phyloP scores from a whole-genome alignment of 257 asterid species.

The Plantago elongata region DNA sequence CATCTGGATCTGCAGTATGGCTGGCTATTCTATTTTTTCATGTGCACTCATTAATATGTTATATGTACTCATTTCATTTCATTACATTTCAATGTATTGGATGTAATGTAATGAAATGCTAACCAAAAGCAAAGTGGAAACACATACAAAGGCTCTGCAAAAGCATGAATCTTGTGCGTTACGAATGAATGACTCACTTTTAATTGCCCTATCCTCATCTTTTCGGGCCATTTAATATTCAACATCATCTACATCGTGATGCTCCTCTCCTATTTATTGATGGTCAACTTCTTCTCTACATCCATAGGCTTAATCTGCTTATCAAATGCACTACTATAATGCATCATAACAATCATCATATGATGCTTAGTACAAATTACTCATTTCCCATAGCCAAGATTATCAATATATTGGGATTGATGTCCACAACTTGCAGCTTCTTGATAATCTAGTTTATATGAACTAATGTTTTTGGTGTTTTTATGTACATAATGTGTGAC shows the following conservation, averaged over 20 bases:
- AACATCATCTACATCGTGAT: conserved; percentile 5
- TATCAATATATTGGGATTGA: too few species aligned
- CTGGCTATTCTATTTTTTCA: conserved; percentile 33
- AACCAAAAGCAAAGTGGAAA: conserved; percentile 40
- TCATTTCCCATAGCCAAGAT: too few species aligned
- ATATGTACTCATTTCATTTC: conserved; percentile 21
- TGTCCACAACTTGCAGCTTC: too few species aligned
- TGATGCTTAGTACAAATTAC: too few species aligned
- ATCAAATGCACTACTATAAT: neutral
- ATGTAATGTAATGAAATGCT: conserved; percentile 26
- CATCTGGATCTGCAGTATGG: conserved; percentile 17
- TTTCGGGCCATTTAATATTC: conserved; percentile 1
- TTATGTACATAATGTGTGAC: too few species aligned
- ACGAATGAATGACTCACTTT: conserved; percentile 24
- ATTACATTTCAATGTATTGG: neutral
- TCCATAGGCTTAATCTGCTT: neutral
- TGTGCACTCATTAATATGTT: conserved; percentile 66
- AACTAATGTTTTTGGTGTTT: too few species aligned
- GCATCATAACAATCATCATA: too few species aligned
- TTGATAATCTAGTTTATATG: too few species aligned
- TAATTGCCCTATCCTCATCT: conserved; percentile 12
- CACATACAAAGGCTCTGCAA: neutral
- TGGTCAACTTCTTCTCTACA: neutral
- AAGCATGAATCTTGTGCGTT: conserved; percentile 45
- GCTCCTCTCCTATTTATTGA: conserved; percentile 3